Conservation (phyloP, 1,284 basidiomycete genomes). For the Leccinum subfulvum region DNA sequence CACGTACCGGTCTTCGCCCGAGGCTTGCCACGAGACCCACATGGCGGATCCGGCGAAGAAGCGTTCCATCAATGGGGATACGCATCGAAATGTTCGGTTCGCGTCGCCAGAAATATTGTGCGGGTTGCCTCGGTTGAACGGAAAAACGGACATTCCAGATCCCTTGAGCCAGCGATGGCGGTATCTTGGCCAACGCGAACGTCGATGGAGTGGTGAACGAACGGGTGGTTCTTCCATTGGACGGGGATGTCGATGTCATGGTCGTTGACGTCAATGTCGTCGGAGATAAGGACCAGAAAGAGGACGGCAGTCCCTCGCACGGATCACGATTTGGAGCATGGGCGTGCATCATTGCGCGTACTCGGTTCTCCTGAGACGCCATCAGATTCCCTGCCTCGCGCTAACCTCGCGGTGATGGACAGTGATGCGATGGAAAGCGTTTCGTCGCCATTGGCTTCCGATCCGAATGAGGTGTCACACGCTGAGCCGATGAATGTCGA, state of each 20-base stretch:
- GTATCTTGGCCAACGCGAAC: background rate
- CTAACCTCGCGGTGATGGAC: background rate
- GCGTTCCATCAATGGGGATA: constrained; percentile 19
- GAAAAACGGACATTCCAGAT: constrained; percentile 3
- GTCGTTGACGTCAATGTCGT: constrained; percentile 21
- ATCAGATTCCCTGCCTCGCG: background rate
- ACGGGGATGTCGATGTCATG: constrained; percentile 29
- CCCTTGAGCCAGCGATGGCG: background rate
- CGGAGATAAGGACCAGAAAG: constrained; percentile 8
- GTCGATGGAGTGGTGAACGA: background rate
- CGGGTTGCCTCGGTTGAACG: constrained; percentile 17
- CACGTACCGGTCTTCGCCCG: constrained; percentile 22
- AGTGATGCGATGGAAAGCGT: background rate
- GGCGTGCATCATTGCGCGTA: background rate
- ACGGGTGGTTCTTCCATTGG: background rate
- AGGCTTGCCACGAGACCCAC: constrained; percentile 10
- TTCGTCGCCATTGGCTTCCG: background rate
- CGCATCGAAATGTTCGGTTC: constrained; percentile 28
- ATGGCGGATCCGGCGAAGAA: constrained; percentile 17
- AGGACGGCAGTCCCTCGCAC: background rate
- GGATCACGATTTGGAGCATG: background rate
- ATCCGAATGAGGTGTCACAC: constrained; percentile 7
- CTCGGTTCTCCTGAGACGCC: constrained; percentile 8
- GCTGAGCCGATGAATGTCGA: constrained; percentile 15
- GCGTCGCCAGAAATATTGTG: constrained; percentile 31